Evolutionary conservation across 2,329 filamentous ascomycete genomes (phyloP), one percentile per base, ranked within the genome.

Genomic region (Decorospora gaudefroyi): DNA sequence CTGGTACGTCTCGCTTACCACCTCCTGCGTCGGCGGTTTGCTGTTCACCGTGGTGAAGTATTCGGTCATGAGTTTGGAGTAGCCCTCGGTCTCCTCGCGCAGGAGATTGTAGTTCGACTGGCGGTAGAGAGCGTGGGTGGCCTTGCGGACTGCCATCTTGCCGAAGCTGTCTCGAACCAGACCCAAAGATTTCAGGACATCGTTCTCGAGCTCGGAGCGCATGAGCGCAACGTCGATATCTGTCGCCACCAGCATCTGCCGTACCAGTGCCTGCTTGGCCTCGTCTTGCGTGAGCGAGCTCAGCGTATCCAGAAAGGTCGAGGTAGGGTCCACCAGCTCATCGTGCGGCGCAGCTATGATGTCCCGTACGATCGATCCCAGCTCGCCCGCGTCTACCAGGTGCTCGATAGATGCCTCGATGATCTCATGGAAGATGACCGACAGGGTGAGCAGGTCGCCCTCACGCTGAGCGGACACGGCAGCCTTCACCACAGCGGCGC

Each of bases 31-130:
- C n/a, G 86, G 86, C 15, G 84, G 83, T 41, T 86, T 83, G 49
- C 81, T 83, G 57, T 85, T 85, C 61, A 87, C 89, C 0, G 88
- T 95, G 6, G 90, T 92, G 71, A 96, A 99, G 21, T 97, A 84
- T 69, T 99, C 93, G 0, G 92, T 96, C 48, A 96, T 84, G 32
- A 99, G 82, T 70, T 99, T 99, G 0, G 93, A 91, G 67, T 96
- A 99, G 27, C 95, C 93, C 72, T 99, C 93, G 0, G 90, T 90
- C 71, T 99, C 93, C 73, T 99, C 93, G 30, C 93, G 85, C 13
- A 99, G 76, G 6, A 99, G 76, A 62, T 99, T 99, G 76, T 96
- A 97, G 70, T 96, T 97, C 10, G 92, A 90, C 71, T 97, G 93
- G 48, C 91, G 86, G 69, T 99, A 99, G 0, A 99, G 80, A 4